A percentile compares a stretch with the other conserved stretches of the same genome.
Conservation (phyloP, 1,284 basidiomycete genomes). For the Omphalotus olearius region DNA sequence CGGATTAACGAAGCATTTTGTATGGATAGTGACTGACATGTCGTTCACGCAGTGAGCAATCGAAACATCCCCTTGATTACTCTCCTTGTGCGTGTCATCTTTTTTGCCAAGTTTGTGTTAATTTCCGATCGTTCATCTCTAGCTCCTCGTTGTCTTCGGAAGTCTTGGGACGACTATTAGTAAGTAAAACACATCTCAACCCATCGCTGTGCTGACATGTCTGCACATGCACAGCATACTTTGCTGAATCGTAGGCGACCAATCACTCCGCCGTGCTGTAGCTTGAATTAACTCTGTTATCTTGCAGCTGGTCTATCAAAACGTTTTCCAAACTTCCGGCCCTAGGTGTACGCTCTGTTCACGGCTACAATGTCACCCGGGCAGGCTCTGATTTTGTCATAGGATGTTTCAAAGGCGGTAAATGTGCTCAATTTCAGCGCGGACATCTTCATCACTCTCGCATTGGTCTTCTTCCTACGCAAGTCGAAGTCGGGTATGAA, state of each 20-base stretch:
- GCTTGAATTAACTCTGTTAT: background rate
- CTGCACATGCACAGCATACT: conserved; percentile 6
- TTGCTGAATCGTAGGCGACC: conserved; percentile 2
- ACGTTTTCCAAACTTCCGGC: conserved; percentile 3
- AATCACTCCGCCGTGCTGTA: background rate
- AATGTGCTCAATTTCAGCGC: conserved; percentile 12
- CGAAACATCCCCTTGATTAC: conserved; percentile 3
- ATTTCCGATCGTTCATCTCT: background rate
- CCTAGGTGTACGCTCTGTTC: conserved; percentile 1
- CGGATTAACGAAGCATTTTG: background rate
- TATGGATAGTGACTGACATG: background rate
- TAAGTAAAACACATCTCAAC: background rate
- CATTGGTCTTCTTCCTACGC: conserved; percentile 9
- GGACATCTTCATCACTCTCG: conserved; percentile 10
- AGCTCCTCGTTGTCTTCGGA: conserved; percentile 5
- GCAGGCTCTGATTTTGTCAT: background rate
- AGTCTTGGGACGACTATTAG: conserved; percentile 7
- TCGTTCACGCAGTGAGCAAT: conserved; percentile 8
- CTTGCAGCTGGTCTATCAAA: conserved; percentile 6
- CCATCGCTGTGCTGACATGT: background rate
- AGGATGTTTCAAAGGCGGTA: conserved; percentile 9
- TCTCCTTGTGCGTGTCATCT: conserved; percentile 3
- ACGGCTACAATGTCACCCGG: background rate
- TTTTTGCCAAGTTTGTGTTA: background rate
- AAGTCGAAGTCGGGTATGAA: conserved; percentile 12